Conservation (phyloP, 805 yeast species). For the Teunomyces pallodes region DNA sequence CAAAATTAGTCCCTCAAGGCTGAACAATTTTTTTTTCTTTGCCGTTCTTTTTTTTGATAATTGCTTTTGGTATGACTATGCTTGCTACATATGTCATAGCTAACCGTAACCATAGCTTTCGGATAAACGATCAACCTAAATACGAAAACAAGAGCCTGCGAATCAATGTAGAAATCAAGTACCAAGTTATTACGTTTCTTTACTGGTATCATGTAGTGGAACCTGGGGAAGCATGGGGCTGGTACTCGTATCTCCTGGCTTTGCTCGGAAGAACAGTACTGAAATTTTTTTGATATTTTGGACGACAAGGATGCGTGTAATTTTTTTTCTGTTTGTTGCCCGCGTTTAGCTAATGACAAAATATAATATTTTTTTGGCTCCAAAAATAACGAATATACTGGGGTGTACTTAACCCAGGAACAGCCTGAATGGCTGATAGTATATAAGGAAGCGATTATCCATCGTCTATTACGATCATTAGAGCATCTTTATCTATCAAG, state of each 20-base stretch:
- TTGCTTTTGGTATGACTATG: not conserved
- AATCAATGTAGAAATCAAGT: too few relatives aligned
- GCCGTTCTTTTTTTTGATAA: not conserved
- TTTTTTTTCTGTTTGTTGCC: slow-evolving; percentile 1
- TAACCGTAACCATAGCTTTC: not conserved
- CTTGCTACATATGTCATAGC: not conserved
- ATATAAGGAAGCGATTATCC: not conserved
- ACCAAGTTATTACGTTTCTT: too few relatives aligned
- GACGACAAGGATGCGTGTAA: not conserved
- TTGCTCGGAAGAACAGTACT: slow-evolving; percentile 2
- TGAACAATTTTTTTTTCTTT: not conserved
- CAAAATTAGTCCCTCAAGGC: not conserved
- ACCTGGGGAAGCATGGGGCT: too few relatives aligned
- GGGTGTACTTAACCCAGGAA: not conserved
- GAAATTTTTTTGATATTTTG: not conserved
- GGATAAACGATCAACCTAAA: not conserved
- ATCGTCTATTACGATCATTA: not conserved
- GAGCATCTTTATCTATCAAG: not conserved
- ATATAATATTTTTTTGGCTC: not conserved
- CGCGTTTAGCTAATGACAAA: not conserved
- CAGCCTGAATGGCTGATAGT: not conserved
- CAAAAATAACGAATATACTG: not conserved
- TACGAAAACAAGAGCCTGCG: not conserved
- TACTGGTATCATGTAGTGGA: too few relatives aligned
- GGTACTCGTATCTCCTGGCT: too few relatives aligned